These are phyloP conservation scores for Grigorovia jiainica DNA, from an alignment of 805 yeast species.

Conservation along the genomic window DNA sequence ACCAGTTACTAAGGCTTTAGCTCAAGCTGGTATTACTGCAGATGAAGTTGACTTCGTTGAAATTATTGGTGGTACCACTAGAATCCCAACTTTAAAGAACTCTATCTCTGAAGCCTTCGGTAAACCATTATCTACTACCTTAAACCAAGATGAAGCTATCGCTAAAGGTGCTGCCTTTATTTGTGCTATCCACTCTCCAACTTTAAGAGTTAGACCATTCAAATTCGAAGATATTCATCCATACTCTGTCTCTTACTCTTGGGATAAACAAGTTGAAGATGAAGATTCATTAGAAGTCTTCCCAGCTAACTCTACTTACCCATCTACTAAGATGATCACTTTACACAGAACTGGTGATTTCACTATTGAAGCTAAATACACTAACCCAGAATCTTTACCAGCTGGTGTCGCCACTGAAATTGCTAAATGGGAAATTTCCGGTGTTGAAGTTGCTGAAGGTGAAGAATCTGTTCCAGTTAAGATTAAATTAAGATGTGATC, in stretches of 20 bases:
- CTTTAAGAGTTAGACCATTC: conserved; percentile 96
- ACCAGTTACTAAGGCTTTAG: conserved; percentile 77
- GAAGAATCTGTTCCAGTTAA: conserved; percentile 74
- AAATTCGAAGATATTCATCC: conserved; percentile 93
- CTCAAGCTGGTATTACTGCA: conserved; percentile 61
- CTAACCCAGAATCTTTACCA: conserved; percentile 65
- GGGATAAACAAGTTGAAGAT: conserved; percentile 92
- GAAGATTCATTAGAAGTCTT: conserved; percentile 89
- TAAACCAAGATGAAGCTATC: conserved; percentile 98
- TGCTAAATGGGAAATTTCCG: conserved; percentile 79
- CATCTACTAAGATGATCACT: conserved; percentile 92
- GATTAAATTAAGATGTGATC: conserved; percentile 93
- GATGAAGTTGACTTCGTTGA: conserved; percentile 85
- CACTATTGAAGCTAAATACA: conserved; percentile 75
- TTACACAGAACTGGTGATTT: conserved; percentile 87
- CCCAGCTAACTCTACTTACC: conserved; percentile 88
- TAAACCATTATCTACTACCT: conserved; percentile 81
- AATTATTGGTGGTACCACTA: conserved; percentile 95
- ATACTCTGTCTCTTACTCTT: conserved; percentile 84
- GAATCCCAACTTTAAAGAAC: conserved; percentile 89
- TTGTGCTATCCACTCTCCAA: conserved; percentile 98
- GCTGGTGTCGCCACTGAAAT: conserved; percentile 52
- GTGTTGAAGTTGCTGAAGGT: conserved; percentile 73
- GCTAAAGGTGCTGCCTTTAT: conserved; percentile 99
- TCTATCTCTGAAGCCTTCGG: conserved; percentile 72